Evolutionary conservation across 805 yeast genomes (phyloP), one percentile per base, ranked within the genome.

Genomic region (Sugiyamaella valdiviana): DNA sequence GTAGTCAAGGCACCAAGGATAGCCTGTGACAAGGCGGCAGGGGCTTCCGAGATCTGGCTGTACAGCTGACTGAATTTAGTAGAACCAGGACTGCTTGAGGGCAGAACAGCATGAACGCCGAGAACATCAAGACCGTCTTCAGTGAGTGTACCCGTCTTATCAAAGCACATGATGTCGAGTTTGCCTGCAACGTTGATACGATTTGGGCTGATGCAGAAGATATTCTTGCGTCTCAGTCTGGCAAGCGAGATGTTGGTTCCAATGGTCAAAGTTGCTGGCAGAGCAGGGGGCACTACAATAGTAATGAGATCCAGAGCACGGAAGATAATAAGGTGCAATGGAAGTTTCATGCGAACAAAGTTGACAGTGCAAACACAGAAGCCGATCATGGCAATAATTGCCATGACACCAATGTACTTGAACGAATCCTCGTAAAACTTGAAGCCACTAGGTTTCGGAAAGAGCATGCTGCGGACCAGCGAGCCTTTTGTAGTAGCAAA

Each of bases 231-330:
- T 53, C 87, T 80, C 53, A 93, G 71, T 52, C 98, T 74, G 24
- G 80, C 73, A 21, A 93, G 67, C 0, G 99, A 95, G 70, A 93
- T 90, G 55, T 91, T 87, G 0, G 97, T 90, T 16, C 99, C 99
- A 51, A 93, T 91, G 0, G 99, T 89, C 52, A 93, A 70, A 0
- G 99, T 93, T 0, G 99, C 99, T 0, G 99, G 99, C 40, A 93
- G 73, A 0, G 99, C 99, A 1, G 99, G 99, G 1, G 99, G 99
- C 1, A 93, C 96, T 5, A 93, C 99, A 63, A 93, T 89, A 0
- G 99, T 93, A 47, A 93, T 83, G 45, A 93, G 78, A 68, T 93
- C 99, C 48, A 93, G 71, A 0, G 98, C 98, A 57, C 99, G 77
- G 48, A 93, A 70, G 5, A 90, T 73, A 72, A 93, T 91, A 35